Evolutionary conservation across 148 eudicot genomes (phyloP).

Genomic region (Rhododendron ovatum): DNA sequence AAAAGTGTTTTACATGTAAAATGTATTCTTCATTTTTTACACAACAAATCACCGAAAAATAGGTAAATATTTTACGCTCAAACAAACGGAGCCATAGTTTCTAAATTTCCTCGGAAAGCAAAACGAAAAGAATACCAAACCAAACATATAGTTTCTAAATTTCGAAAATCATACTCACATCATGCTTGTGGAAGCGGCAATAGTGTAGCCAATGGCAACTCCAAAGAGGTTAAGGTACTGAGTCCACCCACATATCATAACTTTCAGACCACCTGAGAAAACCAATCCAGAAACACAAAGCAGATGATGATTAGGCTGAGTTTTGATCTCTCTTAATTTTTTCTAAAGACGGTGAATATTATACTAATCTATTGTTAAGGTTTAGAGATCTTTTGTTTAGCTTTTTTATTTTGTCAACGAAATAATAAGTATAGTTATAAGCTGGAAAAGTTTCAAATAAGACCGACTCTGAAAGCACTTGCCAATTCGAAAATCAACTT

Average conservation of each 20-base stretch:
- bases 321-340: background rate
- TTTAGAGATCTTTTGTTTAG: background rate
- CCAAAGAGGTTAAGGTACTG: conserved; percentile 45
- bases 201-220: conserved; percentile 51
- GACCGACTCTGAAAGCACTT: too few relatives aligned
- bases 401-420: too few relatives aligned
- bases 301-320: background rate
- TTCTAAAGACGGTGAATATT: background rate
- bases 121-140: too few relatives aligned
- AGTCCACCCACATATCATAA: conserved; percentile 33
- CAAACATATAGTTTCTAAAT: too few relatives aligned
- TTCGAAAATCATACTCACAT: conserved; percentile 19
- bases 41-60: too few relatives aligned
- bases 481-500: too few relatives aligned
- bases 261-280: conserved; percentile 31
- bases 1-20: too few relatives aligned
- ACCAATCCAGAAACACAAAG: background rate
- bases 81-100: too few relatives aligned
- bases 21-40: too few relatives aligned
- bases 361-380: too few relatives aligned
- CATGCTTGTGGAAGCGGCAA: conserved; percentile 50
- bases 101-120: too few relatives aligned
- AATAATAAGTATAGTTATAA: background rate
- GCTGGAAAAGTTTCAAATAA: background rate
- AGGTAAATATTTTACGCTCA: too few relatives aligned